A percentile compares a stretch with the other conserved stretches of the same genome.
These are phyloP conservation scores for Suhomyces chickasaworum DNA, from an alignment of 1,139 yeast genomes.

Conservation along the genomic window DNA sequence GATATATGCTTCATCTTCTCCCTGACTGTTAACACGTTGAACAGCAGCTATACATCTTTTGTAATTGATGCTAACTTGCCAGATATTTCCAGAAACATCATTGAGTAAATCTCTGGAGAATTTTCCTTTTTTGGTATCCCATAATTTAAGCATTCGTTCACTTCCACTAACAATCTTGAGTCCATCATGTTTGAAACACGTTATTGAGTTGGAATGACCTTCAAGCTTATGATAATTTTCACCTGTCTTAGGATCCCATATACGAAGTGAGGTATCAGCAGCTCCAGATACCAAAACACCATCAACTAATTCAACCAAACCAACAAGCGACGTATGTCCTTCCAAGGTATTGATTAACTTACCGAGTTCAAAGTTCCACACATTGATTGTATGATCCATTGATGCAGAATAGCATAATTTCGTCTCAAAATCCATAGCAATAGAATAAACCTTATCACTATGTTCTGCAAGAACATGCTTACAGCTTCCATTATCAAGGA, in stretches of 20 bases:
- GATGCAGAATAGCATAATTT: constrained; percentile 89
- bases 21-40: constrained; percentile 52
- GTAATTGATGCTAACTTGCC: constrained; percentile 92
- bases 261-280: constrained; percentile 87
- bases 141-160: constrained; percentile 74
- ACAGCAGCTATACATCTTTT: constrained; percentile 91
- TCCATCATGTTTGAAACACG: constrained; percentile 91
- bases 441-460: constrained; percentile 82
- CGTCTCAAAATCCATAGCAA: constrained; percentile 74
- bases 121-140: constrained; percentile 81
- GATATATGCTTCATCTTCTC: constrained; percentile 61
- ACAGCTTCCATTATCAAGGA: constrained; percentile 68
- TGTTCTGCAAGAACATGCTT: constrained; percentile 79
- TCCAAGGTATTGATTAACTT: constrained; percentile 63
- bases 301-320: constrained; percentile 76
- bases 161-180: constrained; percentile 87
- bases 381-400: constrained; percentile 83
- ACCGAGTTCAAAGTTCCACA: constrained; percentile 88
- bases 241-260: constrained; percentile 90
- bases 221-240: constrained; percentile 67
- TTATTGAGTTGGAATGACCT: constrained; percentile 87
- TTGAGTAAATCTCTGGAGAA: constrained; percentile 73
- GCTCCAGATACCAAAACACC: constrained; percentile 92
- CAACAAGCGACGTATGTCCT: constrained; percentile 91
- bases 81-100: constrained; percentile 80